Evolutionary conservation across 805 yeast species (phyloP), one percentile per base, ranked within the genome.

Genomic region (Priceomyces castillae): DNA sequence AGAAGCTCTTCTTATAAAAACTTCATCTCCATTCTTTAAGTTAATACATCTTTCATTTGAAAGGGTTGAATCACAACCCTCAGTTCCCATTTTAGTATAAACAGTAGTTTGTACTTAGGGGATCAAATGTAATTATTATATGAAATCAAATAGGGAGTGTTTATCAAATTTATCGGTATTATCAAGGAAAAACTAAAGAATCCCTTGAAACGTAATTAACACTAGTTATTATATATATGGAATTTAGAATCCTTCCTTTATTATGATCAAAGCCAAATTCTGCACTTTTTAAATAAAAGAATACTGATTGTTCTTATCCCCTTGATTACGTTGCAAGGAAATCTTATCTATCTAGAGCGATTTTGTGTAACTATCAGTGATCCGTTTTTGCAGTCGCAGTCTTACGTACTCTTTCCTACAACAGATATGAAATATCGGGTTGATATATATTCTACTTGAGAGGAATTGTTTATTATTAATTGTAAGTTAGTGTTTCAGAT

Each of bases 1-100:
- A 3, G 73, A 67, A 14, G 70, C 71, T 40, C 74, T 54, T 33
- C 51, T 46, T 17, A 64, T 41, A 12, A 30, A 37, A n/a, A 51
- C 37, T 30, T 48, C 52, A 19, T 54, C 46, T 12, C 51, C 54
- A 22, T 48, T 48, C 3, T 37, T 36, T 16, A 54, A 37, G 10
- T 42, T 41, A 18, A 56, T 37, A 49, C 30, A 12, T 26, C 55
- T 39, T 34, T 42, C 46, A 30, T 42, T 38, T 11, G 34, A 38
- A 15, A 14, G n/a, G 18, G 23, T n/a, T 11, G 23, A 11, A 9
- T 34, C 16, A n/a, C 11, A 11, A 34, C 7, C 14, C 15, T 15
- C 16, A 12, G 37, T 12, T 34, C 14, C 37, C 37, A 34, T 34
- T 19, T 18, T 22, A 7, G n/a, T 22, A 22, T 7, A 7, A 22